Percentiles rank a stretch among this genome's conserved stretches.
Conservation (phyloP, 345 rosid genomes). For the Erodium maritimum region DNA sequence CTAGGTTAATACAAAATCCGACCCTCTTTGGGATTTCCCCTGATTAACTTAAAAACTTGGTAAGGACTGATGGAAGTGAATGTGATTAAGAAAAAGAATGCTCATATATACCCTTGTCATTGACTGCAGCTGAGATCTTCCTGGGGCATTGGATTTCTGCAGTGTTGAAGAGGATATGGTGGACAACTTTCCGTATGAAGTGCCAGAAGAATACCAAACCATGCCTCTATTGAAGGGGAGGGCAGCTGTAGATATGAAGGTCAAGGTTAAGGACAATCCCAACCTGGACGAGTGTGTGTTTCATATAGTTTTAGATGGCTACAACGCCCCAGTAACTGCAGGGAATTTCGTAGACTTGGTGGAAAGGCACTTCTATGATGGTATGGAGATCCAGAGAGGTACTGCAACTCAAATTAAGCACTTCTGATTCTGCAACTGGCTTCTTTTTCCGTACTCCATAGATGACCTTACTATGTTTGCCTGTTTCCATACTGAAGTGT, state of each 20-base stretch:
- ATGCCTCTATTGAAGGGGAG: slow-evolving; percentile 96
- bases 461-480: too few species aligned
- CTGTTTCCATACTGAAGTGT: too few species aligned
- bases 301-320: slow-evolving; percentile 87
- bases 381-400: slow-evolving; percentile 99
- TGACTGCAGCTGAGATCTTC: slow-evolving; percentile 99
- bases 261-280: slow-evolving; percentile 94
- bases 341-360: slow-evolving; percentile 94
- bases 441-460: too few species aligned
- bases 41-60: slow-evolving; percentile 8
- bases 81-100: slow-evolving; percentile 27
- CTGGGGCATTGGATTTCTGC: slow-evolving; percentile 99
- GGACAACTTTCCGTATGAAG: slow-evolving; percentile 84
- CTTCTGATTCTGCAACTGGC: neutral
- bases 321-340: slow-evolving; percentile 90
- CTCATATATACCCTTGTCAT: slow-evolving; percentile 78
- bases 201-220: slow-evolving; percentile 66
- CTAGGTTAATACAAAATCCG: too few species aligned
- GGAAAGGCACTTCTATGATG: slow-evolving; percentile 86
- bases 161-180: slow-evolving; percentile 99
- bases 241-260: slow-evolving; percentile 95
- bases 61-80: slow-evolving; percentile 20
- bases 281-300: slow-evolving; percentile 72
- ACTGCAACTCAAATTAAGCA: neutral
- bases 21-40: neutral